Evolutionary conservation across 2,329 filamentous ascomycete genomes (phyloP).

Genomic region (Colletotrichum sidae): DNA sequence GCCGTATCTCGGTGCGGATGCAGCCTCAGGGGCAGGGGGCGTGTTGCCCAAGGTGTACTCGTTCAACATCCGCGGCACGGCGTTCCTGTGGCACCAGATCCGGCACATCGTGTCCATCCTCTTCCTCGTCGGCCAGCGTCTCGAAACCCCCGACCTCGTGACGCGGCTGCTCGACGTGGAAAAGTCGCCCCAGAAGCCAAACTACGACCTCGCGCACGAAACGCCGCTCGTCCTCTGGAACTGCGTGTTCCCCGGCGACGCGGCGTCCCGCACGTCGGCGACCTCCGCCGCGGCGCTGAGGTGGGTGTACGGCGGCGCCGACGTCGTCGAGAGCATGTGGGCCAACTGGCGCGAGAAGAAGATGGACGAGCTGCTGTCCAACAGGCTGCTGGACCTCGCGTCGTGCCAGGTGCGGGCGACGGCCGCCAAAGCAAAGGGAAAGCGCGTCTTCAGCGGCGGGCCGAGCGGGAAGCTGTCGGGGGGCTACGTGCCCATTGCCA

Average conservation of each 20-base stretch:
- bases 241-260: constrained; percentile 80
- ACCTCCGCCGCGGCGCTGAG: constrained; percentile 59
- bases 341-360: constrained; percentile 84
- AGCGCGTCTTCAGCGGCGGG: constrained; percentile 66
- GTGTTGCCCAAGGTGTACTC: constrained; percentile 78
- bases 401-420: constrained; percentile 48
- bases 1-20: constrained; percentile 61
- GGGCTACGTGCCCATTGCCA: constrained; percentile 66
- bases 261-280: constrained; percentile 47
- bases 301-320: constrained; percentile 80
- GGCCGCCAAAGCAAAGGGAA: constrained; percentile 30
- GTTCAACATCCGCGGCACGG: constrained; percentile 89
- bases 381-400: constrained; percentile 75
- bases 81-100: constrained; percentile 98
- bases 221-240: constrained; percentile 95
- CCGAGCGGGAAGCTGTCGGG: constrained; percentile 63
- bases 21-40: neutral
- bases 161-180: constrained; percentile 79
- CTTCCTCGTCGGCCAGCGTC: constrained; percentile 91
- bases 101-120: constrained; percentile 91
- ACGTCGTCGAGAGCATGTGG: constrained; percentile 81
- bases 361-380: constrained; percentile 89
- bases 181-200: constrained; percentile 79
- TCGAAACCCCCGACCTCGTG: constrained; percentile 81
- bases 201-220: constrained; percentile 92